Percentiles rank a stretch among this genome's conserved stretches.
Evolutionary conservation across 176 grass and related monocot genomes (phyloP).

Genomic region (Cymbopogon citratus): DNA sequence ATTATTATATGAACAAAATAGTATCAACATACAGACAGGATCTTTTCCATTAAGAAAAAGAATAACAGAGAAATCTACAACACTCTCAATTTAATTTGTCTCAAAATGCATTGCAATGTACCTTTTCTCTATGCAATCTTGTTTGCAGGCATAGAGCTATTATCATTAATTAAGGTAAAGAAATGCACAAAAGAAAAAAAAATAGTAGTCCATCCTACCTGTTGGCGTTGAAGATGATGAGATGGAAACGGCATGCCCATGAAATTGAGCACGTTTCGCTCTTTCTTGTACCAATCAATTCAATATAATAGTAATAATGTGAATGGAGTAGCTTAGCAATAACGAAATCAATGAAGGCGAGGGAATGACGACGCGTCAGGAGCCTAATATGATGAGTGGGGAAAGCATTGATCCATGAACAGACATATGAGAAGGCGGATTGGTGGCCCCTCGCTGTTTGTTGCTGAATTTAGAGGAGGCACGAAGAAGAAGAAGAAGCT

Average conservation of each 20-base stretch:
- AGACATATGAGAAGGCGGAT: not conserved
- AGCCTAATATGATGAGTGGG: not conserved
- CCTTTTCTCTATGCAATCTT: not conserved
- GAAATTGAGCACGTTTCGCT: not conserved
- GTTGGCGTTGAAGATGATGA: slow-evolving; percentile 25
- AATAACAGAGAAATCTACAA: no score
- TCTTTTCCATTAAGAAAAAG: no score
- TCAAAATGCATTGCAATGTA: not conserved
- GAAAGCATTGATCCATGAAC: not conserved
- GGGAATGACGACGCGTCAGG: not conserved
- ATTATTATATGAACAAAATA: no score
- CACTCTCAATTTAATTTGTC: no score
- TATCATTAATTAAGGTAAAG: not conserved
- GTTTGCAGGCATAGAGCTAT: not conserved
- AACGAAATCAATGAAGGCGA: not conserved
- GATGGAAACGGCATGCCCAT: slow-evolving; percentile 30
- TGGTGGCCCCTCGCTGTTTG: no score
- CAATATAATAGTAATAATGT: not conserved
- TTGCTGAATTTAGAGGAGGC: no score
- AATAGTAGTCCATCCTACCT: not conserved
- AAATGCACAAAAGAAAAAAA: not conserved
- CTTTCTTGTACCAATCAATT: not conserved
- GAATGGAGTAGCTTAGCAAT: not conserved
- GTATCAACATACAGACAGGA: no score
- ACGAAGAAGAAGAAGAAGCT: no score